Percentiles rank a stretch among this genome's conserved stretches.
phyloP scores from a whole-genome alignment of 805 yeast genomes.

The Saturnispora quitensis region DNA sequence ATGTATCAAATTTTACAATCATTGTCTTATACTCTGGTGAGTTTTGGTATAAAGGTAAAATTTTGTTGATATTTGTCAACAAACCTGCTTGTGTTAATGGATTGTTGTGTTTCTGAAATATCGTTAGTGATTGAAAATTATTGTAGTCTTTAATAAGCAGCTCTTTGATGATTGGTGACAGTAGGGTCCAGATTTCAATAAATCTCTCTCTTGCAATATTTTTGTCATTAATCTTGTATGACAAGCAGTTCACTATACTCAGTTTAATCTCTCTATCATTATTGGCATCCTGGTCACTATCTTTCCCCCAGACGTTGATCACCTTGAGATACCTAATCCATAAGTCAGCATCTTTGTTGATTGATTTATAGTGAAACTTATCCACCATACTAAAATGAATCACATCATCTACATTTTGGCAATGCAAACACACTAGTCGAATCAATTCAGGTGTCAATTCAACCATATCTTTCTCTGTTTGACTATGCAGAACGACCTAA shows the following conservation, averaged over 20 bases:
- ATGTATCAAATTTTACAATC: slow-evolving; percentile 36
- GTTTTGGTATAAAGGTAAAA: slow-evolving; percentile 20
- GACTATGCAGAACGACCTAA: too few relatives aligned
- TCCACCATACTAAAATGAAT: slow-evolving; percentile 22
- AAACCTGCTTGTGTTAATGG: slow-evolving; percentile 26
- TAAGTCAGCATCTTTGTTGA: slow-evolving; percentile 15
- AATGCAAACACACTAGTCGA: slow-evolving; percentile 14
- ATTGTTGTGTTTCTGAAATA: slow-evolving; percentile 23
- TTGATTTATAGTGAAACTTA: slow-evolving; percentile 20
- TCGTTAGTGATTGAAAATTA: slow-evolving; percentile 25
- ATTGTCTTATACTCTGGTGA: slow-evolving; percentile 20
- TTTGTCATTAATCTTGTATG: slow-evolving; percentile 17
- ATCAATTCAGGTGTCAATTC: slow-evolving; percentile 10
- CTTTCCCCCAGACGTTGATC: slow-evolving; percentile 20
- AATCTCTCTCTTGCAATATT: slow-evolving; percentile 21
- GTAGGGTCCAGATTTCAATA: slow-evolving; percentile 19
- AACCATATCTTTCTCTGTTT: background rate
- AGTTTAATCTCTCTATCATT: slow-evolving; percentile 6
- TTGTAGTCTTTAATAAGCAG: slow-evolving; percentile 26
- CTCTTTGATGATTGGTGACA: slow-evolving; percentile 25
- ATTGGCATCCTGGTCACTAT: background rate
- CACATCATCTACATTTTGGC: slow-evolving; percentile 21
- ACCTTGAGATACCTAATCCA: slow-evolving; percentile 21
- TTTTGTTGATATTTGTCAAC: slow-evolving; percentile 23
- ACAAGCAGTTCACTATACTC: slow-evolving; percentile 22